phyloP scores from a whole-genome alignment of 2,329 filamentous ascomycete species.

The Trichophyton verrucosum region DNA sequence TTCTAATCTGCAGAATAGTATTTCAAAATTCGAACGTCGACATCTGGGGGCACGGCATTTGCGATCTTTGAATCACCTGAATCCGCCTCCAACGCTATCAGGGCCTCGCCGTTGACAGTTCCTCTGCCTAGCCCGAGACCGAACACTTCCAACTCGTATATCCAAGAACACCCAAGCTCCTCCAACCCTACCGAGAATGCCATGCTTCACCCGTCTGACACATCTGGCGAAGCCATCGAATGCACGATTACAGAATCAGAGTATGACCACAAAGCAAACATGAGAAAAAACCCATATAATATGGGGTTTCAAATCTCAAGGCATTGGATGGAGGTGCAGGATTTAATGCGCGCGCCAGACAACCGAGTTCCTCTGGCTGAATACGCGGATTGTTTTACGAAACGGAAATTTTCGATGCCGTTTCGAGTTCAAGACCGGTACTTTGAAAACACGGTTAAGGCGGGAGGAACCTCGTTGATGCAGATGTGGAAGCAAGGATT shows the following conservation, averaged over 20 bases:
- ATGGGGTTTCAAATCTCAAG: constrained; percentile 17
- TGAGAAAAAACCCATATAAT: constrained; percentile 25
- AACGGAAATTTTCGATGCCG: constrained; percentile 17
- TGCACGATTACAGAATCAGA: constrained; percentile 20
- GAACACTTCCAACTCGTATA: background rate
- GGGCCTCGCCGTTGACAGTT: constrained; percentile 23
- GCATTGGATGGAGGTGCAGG: constrained; percentile 18
- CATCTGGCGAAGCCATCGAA: constrained; percentile 11
- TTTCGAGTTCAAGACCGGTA: constrained; percentile 15
- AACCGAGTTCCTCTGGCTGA: constrained; percentile 18
- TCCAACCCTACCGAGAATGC: background rate
- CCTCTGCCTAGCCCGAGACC: constrained; percentile 9
- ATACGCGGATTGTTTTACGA: constrained; percentile 23
- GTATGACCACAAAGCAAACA: constrained; percentile 20
- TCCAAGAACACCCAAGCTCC: background rate
- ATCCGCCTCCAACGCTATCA: constrained; percentile 24
- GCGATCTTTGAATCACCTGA: constrained; percentile 28
- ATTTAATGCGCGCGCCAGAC: constrained; percentile 16
- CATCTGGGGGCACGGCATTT: constrained; percentile 16
- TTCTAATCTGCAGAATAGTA: background rate
- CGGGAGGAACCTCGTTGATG: constrained; percentile 16
- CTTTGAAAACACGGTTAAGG: constrained; percentile 13
- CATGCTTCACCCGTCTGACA: background rate
- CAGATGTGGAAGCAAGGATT: constrained; percentile 7
- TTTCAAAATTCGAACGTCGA: constrained; percentile 6